phyloP scores from a whole-genome alignment of 108 stramenopile genomes.

The Fragilaria crotonensis region DNA sequence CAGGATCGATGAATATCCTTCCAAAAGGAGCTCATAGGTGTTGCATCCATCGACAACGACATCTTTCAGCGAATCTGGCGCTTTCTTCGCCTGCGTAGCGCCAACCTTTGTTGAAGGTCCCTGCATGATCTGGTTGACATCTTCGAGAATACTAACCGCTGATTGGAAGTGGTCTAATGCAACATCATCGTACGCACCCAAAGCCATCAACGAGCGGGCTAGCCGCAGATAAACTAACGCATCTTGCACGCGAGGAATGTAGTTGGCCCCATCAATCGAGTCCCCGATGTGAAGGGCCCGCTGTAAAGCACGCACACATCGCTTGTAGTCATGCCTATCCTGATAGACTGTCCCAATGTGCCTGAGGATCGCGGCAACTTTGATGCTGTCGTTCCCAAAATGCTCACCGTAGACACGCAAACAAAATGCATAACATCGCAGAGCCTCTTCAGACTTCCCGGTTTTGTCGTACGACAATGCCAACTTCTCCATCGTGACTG shows the following conservation, averaged over 20 bases:
- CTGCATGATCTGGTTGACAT: background rate
- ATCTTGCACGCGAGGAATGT: constrained; percentile 19
- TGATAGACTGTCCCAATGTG: constrained; percentile 29
- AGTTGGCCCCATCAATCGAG: constrained; percentile 12
- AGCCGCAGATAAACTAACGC: constrained; percentile 31
- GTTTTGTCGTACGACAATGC: background rate
- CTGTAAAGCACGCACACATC: constrained; percentile 24
- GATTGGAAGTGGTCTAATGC: constrained; percentile 33
- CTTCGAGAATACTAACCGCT: constrained; percentile 20
- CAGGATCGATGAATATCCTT: constrained; percentile 33
- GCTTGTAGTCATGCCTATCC: constrained; percentile 14
- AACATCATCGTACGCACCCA: constrained; percentile 23
- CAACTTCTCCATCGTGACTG: background rate
- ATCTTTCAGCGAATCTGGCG: background rate
- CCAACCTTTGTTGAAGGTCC: background rate
- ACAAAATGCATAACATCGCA: constrained; percentile 21
- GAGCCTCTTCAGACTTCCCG: constrained; percentile 18
- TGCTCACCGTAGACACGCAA: constrained; percentile 18
- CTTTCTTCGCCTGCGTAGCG: background rate
- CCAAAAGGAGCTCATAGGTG: constrained; percentile 17
- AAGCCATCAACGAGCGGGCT: constrained; percentile 18
- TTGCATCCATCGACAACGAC: background rate
- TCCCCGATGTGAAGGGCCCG: constrained; percentile 30
- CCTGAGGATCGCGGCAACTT: constrained; percentile 27
- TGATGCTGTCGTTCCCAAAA: constrained; percentile 29